Evolutionary conservation across 2,329 filamentous ascomycete genomes (phyloP), one percentile per base, ranked within the genome.

Genomic region (Hypoxylon rubiginosum): DNA sequence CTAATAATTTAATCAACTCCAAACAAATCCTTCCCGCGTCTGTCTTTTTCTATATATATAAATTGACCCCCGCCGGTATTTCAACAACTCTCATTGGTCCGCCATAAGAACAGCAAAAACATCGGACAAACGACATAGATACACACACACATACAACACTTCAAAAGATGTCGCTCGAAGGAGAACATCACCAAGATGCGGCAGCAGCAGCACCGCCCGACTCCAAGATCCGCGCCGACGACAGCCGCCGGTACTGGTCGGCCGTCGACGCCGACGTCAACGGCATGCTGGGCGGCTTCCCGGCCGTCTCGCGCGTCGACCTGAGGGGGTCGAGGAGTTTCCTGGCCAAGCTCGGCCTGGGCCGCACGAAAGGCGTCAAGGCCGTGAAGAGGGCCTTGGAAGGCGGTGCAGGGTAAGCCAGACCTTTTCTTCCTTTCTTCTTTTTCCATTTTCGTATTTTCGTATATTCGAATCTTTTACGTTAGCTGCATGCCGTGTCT

Each of bases 251-350:
- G 24, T 87, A 87, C 75, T 87, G 85, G 85, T 74, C 84, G 56
- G 72, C 74, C 21, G 72, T 83, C 56, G 77, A 78, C 1, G 80
- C 83, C 45, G 79, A 83, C 54, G 78, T 82, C 50, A 86, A 91
- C 72, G 92, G 93, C 74, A 94, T 96, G 90, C 90, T 97, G 1
- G 94, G 93, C 66, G 92, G 94, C 79, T 82, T 82, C 62, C 77
- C 82, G 11, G 84, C 89, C 76, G 85, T 92, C 74, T 91, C 88
- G 34, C 86, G 88, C 66, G 85, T 91, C 64, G 92, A 94, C 76
- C 82, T 95, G 7, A 88, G 90, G 72, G 89, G 89, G 41, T 92
- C 90, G 3, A 84, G 87, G 71, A 89, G 85, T 74, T 93, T 94
- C 77, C 81, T 94, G 43, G 85, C 88, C 45, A 93, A 93, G 78